These are phyloP conservation scores for Tetraselmis chui DNA, from an alignment of 139 green algal species.

Conservation along the genomic window DNA sequence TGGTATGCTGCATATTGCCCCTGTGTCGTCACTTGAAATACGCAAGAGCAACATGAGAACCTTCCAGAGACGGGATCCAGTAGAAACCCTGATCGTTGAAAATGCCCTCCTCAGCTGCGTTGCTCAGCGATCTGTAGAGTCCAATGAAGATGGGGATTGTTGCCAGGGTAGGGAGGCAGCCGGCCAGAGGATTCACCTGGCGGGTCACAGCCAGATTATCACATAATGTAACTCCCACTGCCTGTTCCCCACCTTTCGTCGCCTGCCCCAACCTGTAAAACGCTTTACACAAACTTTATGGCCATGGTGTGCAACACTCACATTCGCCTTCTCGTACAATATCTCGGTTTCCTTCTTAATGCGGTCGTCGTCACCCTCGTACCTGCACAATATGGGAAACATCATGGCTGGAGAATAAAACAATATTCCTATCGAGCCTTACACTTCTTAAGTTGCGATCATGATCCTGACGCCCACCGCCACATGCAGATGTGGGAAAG, in stretches of 20 bases:
- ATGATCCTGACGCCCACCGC: too few relatives aligned
- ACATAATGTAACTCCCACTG: too few relatives aligned
- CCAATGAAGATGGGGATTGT: constrained; percentile 92
- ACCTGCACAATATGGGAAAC: constrained; percentile 33
- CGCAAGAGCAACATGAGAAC: too few relatives aligned
- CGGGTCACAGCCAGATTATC: neutral
- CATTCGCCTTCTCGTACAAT: constrained; percentile 75
- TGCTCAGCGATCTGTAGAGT: constrained; percentile 71
- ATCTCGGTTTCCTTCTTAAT: constrained; percentile 66
- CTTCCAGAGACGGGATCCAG: constrained; percentile 78
- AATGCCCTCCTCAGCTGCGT: constrained; percentile 33
- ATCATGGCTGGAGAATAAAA: too few relatives aligned
- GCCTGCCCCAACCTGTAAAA: too few relatives aligned
- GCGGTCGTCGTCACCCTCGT: constrained; percentile 68
- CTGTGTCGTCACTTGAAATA: too few relatives aligned
- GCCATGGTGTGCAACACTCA: too few relatives aligned
- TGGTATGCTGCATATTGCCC: too few relatives aligned
- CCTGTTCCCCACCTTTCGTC: too few relatives aligned
- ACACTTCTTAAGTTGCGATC: too few relatives aligned
- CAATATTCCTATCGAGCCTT: too few relatives aligned
- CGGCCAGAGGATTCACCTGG: constrained; percentile 20
- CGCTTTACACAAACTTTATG: too few relatives aligned
- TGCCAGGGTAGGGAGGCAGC: constrained; percentile 79
- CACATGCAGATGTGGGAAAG: neutral
- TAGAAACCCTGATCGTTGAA: constrained; percentile 70